Base-by-base conservation (phyloP, 345 rosid genomes). In the Hevea brasiliensis region DNA sequence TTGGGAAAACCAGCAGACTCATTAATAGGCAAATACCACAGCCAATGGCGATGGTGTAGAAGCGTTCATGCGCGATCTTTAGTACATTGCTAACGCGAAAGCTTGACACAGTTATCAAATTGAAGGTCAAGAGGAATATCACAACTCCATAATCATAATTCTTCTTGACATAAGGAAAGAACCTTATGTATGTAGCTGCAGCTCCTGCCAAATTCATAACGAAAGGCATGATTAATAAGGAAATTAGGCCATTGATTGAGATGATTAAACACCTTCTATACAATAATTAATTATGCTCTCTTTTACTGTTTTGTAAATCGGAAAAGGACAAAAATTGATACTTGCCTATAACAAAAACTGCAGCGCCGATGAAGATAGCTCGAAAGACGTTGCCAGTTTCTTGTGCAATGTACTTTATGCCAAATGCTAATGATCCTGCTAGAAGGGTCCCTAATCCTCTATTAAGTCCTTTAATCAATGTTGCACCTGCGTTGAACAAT, bases 131-230 rank as follows among this genome's bases (percentile, higher is more conserved):
- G 44, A 94, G 87, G 82, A 94, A 94, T 74, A 94, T 89, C 74
- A 94, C 87, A 5, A 92, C 92, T 2, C 97, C 98, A 48, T 94
- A 90, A 75, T 94, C 97, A 20, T 90, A 90, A 10, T 89, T 94
- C 87, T 84, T 90, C 88, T 94, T 92, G 78, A 94, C 87, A 61
- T 82, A 82, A 0, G 96, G 97, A 70, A 94, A 77, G 75, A 94
- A 94, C 74, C 98, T 84, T 54, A 85, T 67, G 81, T 89, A 94
- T 9, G 98, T 90, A 3, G 97, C 84, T 17, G 84, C 77, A 61
- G 87, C 79, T 74, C 97, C 98, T 92, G 87, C 65, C 42, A 64
- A 21, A 3, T n/a, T 53, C 6, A 26, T 14, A 59, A 11, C 4
- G 2, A 14, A 59, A 26, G 2, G 4, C 37, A 4, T 32, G 37